phyloP scores from a whole-genome alignment of 73 alveolate genomes.

The Paraurostyla sp. region DNA sequence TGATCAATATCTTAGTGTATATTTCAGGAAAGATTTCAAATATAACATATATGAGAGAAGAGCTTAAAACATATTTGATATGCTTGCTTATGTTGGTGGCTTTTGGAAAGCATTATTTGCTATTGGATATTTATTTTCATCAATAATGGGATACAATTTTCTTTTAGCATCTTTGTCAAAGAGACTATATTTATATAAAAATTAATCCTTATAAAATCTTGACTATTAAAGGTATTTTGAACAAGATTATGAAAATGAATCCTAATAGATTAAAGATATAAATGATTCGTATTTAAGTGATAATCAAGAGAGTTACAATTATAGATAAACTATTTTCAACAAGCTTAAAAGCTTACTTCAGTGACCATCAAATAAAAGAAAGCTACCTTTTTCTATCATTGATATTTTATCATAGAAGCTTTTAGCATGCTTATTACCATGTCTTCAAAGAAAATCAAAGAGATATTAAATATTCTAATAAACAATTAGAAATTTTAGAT shows the following conservation, averaged over 20 bases:
- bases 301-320: no score
- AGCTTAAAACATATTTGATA: background rate
- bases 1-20: conserved; percentile 1
- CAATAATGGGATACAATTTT: background rate
- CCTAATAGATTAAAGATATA: background rate
- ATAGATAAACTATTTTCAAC: background rate
- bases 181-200: background rate
- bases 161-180: background rate
- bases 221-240: background rate
- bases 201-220: background rate
- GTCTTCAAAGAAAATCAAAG: background rate
- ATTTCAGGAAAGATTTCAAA: conserved; percentile 6
- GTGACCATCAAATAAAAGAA: background rate
- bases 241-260: background rate
- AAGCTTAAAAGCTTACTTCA: background rate
- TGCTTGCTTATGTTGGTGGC: conserved; percentile 24
- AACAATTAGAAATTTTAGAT: background rate
- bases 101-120: conserved; percentile 42
- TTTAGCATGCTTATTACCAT: background rate
- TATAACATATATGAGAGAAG: background rate
- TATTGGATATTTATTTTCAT: background rate
- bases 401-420: background rate
- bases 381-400: background rate
- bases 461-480: background rate
- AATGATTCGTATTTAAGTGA: background rate